Evolutionary conservation across 2,329 filamentous ascomycete species (phyloP), one percentile per base, ranked within the genome.

Genomic region (Cladobotryum mycophilum): DNA sequence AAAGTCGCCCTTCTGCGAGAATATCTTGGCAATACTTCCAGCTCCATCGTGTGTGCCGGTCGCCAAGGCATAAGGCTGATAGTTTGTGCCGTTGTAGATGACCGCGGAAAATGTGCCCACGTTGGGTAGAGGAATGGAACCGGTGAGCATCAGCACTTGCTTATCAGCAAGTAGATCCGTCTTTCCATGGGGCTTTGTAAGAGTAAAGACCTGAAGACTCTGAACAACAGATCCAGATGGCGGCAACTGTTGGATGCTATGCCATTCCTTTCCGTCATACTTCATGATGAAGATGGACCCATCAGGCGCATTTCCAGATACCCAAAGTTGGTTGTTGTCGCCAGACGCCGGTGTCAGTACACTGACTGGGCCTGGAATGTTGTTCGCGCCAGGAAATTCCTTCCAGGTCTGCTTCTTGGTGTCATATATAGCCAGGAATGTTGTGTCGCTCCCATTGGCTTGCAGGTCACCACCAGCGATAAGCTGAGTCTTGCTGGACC

Each of bases 21-120:
- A 95, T 55, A 97, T 77, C 58, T 81, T 82, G 34, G 86, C 84
- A 61, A 99, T 80, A 60, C 82, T 91, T 45, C 91, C 89, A 11
- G 81, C 74, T 12, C 76, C 75, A 52, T 82, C 82, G 60, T 82
- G 76, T 12, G 77, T 70, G 52, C 78, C 85, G 42, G 82, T 86
- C 2, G 91, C 88, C 40, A 99, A 78, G 38, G 89, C 79, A 66
- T 92, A 96, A 0, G 93, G 92, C 47, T 76, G 76, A 64, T 92
- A 83, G 3, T 75, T 72, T 11, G 84, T 89, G 60, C 93, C 93
- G 62, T 97, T 89, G 73, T 88, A 99, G 25, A 96, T 73, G 7
- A 85, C 92, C 8, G 89, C 90, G 13, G 92, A 95, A 5, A 86
- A 89, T 51, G 84, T 85, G 52, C 92, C 91, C 63, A 90, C 90